Evolutionary conservation across 495 filamentous ascomycete genomes (phyloP).

Genomic region (Lophium mytilinum): DNA sequence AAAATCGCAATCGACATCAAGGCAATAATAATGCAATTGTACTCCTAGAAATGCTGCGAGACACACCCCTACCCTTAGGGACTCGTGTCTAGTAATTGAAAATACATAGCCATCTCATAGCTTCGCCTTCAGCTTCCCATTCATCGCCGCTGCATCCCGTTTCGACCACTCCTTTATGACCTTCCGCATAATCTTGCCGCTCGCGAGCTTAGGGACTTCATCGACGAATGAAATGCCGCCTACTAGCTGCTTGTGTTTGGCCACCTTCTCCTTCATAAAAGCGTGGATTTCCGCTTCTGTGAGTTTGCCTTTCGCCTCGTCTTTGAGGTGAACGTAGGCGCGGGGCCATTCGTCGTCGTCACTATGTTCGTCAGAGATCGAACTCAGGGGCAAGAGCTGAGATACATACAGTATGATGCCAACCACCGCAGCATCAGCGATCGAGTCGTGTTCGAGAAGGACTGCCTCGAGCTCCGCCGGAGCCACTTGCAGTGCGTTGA

Average conservation of each 20-base stretch:
- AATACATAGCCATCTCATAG: slow-evolving; percentile 27
- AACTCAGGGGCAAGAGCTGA: background rate
- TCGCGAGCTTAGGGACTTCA: slow-evolving; percentile 31
- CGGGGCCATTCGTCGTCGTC: slow-evolving; percentile 34
- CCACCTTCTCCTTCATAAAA: slow-evolving; percentile 29
- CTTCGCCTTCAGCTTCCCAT: slow-evolving; percentile 29
- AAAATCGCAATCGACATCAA: no score
- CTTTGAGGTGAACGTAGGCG: slow-evolving; percentile 30
- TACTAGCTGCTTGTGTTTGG: slow-evolving; percentile 34
- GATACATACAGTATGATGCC: slow-evolving; percentile 23
- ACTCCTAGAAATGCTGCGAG: no score
- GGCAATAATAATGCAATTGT: no score
- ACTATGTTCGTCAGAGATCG: background rate
- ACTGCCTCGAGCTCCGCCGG: slow-evolving; percentile 44
- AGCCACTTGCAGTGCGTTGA: slow-evolving; percentile 42
- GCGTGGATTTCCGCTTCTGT: slow-evolving; percentile 25
- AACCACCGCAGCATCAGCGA: slow-evolving; percentile 42
- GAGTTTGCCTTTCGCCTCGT: slow-evolving; percentile 16
- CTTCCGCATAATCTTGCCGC: slow-evolving; percentile 40
- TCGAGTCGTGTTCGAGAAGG: slow-evolving; percentile 34
- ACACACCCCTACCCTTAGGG: no score
- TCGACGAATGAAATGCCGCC: slow-evolving; percentile 34
- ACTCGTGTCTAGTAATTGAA: no score
- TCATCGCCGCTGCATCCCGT: slow-evolving; percentile 22
- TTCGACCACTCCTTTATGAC: slow-evolving; percentile 35